Evolutionary conservation across 139 green algal species (phyloP), one percentile per base, ranked within the genome.

Genomic region (Chlorokybus atmophyticus): DNA sequence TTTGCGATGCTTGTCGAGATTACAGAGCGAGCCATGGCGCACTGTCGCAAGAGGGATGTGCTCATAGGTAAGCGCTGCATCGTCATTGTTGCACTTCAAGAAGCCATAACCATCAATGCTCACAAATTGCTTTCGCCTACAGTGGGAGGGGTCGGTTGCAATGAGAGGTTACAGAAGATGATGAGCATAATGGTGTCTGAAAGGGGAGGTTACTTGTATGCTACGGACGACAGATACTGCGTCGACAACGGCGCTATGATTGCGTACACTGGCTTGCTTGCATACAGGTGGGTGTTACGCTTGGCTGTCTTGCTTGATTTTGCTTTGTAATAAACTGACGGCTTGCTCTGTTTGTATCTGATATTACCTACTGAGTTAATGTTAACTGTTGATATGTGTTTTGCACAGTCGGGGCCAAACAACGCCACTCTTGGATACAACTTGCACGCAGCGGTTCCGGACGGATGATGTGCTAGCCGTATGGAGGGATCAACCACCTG

Each of bases 191-290:
- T 74, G 70, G 75, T 56, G 24, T 39, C 29, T 26, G 82, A 93
- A 67, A 61, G 85, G 4, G 81, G 80, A 0, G 86, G 81, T 1
- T 64, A 56, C 42, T 60, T 85, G 38, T 84, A 80, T 51, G 71
- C 75, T 2, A 85, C 73, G 19, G 80, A 87, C 40, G 80, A 87
- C 14, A 39, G 64, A 2, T 94, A 93, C 66, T 94, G 86, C 65
- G 82, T 94, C 35, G 86, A 94, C 77, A 94, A 94, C 55, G 86
- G 86, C 40, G 86, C 86, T 30, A 94, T 94, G 86, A 93, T 94
- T 61, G 86, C 86, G 4, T 93, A 86, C 81, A 81, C 86, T 19
- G 86, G 86, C 2, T 42, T 93, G 48, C 67, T 90, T 28, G 76
- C 80, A 4, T 81, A 85, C 35, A 56, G 75, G 32, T 50, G 67